These are phyloP conservation scores for Backusella sp. DNA, from an alignment of 192 early-diverging fungal genomes.

Conservation along the genomic window DNA sequence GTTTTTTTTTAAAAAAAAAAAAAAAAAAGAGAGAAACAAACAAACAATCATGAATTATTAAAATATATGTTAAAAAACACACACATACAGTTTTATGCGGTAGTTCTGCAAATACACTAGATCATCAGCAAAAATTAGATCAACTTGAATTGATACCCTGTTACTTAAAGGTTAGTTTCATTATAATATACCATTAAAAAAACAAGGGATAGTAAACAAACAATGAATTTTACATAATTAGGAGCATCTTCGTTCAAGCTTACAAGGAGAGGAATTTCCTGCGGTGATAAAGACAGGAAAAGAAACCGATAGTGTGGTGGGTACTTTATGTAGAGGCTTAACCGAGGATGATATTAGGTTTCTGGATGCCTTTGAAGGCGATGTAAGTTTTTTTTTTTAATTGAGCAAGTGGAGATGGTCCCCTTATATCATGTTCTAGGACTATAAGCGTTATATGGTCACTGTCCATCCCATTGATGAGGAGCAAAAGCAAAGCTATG, in stretches of 20 bases:
- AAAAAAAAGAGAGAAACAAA: neutral
- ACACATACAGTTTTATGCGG: slow-evolving; percentile 9
- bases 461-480: neutral
- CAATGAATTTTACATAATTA: neutral
- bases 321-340: slow-evolving; percentile 1
- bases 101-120: neutral
- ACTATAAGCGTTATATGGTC: neutral
- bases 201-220: neutral
- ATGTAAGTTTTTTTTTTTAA: neutral
- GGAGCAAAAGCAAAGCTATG: neutral
- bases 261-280: slow-evolving; percentile 13
- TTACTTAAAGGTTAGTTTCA: neutral
- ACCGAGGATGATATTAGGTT: neutral
- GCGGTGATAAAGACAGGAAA: neutral
- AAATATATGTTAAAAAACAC: neutral
- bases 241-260: slow-evolving; percentile 6
- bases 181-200: neutral
- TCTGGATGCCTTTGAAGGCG: slow-evolving; percentile 12
- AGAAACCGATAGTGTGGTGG: neutral
- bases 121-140: neutral
- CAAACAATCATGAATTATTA: neutral
- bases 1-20: neutral
- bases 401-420: neutral
- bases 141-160: neutral
- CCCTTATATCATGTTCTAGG: neutral